Percentiles rank a stretch among this genome's conserved stretches.
phyloP scores from a whole-genome alignment of 2,329 filamentous ascomycete species.

The Chrysoporthe deuterocubensis region DNA sequence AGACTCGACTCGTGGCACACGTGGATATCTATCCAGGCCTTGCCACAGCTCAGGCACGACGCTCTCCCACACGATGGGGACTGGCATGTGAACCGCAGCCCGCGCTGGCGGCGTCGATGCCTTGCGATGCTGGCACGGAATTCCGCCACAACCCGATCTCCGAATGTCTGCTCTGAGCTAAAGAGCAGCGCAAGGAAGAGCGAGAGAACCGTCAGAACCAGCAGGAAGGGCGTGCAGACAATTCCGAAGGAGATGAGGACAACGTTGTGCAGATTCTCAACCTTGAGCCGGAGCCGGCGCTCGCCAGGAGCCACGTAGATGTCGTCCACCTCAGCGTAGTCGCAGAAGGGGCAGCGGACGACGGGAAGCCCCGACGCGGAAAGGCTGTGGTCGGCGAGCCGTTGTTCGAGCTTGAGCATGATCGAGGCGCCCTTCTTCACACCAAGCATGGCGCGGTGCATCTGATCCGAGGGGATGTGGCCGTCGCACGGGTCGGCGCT shows the following conservation, averaged over 20 bases:
- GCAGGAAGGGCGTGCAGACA: slow-evolving; percentile 58
- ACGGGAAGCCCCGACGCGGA: slow-evolving; percentile 75
- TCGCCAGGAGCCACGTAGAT: slow-evolving; percentile 65
- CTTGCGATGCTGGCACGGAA: slow-evolving; percentile 67
- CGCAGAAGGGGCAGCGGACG: slow-evolving; percentile 86
- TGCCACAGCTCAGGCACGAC: slow-evolving; percentile 82
- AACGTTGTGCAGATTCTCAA: slow-evolving; percentile 52
- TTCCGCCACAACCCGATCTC: slow-evolving; percentile 47
- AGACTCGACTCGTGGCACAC: slow-evolving; percentile 85
- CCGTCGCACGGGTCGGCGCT: slow-evolving; percentile 69
- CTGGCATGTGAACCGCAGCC: slow-evolving; percentile 77
- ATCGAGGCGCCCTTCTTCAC: slow-evolving; percentile 73
- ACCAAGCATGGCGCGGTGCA: slow-evolving; percentile 72
- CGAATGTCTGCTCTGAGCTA: slow-evolving; percentile 47
- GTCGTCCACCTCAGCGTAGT: slow-evolving; percentile 87
- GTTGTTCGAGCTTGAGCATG: slow-evolving; percentile 75
- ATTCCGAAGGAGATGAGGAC: slow-evolving; percentile 57
- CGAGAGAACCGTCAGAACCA: slow-evolving; percentile 55
- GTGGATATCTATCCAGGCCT: slow-evolving; percentile 86
- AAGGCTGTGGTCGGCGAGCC: slow-evolving; percentile 76
- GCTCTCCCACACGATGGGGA: slow-evolving; percentile 67
- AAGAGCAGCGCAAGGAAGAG: slow-evolving; percentile 50
- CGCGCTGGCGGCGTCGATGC: slow-evolving; percentile 71
- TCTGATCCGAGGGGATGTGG: slow-evolving; percentile 69
- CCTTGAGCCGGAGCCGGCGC: slow-evolving; percentile 59